Evolutionary conservation across 2,329 filamentous ascomycete genomes (phyloP).

Genomic region (Nemania sp.): DNA sequence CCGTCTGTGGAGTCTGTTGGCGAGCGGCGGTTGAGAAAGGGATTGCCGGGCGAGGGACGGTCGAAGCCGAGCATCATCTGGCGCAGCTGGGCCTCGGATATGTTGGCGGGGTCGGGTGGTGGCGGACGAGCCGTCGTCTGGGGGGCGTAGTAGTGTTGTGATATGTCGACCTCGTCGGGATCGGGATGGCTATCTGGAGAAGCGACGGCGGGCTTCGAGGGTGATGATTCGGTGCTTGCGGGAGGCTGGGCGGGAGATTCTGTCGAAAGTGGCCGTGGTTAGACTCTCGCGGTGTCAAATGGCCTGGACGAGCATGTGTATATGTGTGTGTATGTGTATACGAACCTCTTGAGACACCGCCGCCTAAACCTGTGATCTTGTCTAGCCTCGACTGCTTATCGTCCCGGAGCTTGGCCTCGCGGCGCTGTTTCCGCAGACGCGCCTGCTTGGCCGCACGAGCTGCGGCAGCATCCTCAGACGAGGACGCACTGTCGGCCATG

Average conservation of each 20-base stretch:
- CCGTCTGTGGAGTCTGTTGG: slow-evolving; percentile 41
- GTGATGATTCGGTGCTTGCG: slow-evolving; percentile 17
- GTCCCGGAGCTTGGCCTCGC: slow-evolving; percentile 77
- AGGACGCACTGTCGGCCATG: slow-evolving; percentile 38
- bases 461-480: slow-evolving; percentile 53
- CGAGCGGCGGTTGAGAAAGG: slow-evolving; percentile 29
- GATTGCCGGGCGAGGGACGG: slow-evolving; percentile 39
- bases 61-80: slow-evolving; percentile 67
- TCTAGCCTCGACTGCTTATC: slow-evolving; percentile 72
- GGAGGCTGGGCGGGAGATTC: slow-evolving; percentile 40
- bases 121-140: slow-evolving; percentile 48
- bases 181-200: slow-evolving; percentile 55
- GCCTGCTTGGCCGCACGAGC: slow-evolving; percentile 66
- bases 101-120: slow-evolving; percentile 43
- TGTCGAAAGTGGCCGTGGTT: slow-evolving; percentile 33
- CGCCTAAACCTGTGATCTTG: slow-evolving; percentile 74
- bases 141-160: slow-evolving; percentile 71
- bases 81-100: slow-evolving; percentile 65
- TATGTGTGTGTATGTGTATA: not conserved
- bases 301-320: not conserved
- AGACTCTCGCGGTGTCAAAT: not conserved
- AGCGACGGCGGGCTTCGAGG: slow-evolving; percentile 28
- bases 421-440: slow-evolving; percentile 75
- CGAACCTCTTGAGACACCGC: slow-evolving; percentile 55
- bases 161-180: slow-evolving; percentile 79